Percentiles rank a stretch among this genome's conserved stretches.
Conservation (phyloP, 805 yeast species). For the Candida odintsovae region DNA sequence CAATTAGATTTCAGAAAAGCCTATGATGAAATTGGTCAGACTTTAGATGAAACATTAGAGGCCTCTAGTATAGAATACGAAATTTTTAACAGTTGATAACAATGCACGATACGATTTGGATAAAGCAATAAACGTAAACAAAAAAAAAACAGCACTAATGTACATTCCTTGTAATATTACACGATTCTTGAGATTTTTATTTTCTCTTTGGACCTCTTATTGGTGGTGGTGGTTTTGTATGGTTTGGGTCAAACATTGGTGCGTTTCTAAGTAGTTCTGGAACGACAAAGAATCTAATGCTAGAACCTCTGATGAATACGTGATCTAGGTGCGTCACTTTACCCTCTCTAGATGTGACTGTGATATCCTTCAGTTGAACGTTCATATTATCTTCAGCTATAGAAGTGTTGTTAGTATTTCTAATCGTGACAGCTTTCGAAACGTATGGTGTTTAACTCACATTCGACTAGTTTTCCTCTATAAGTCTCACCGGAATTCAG, state of each 20-base stretch:
- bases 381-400: constrained; percentile 85
- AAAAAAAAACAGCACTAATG: too few species aligned
- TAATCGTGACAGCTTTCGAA: background rate
- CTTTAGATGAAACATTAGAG: constrained; percentile 12
- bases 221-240: constrained; percentile 65
- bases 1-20: constrained; percentile 7
- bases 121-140: too few species aligned
- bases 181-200: constrained; percentile 2
- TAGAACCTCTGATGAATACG: constrained; percentile 89
- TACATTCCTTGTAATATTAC: background rate
- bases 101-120: background rate
- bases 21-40: constrained; percentile 11
- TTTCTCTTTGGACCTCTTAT: constrained; percentile 52
- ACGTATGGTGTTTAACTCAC: constrained; percentile 27
- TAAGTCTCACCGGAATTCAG: constrained; percentile 81
- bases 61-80: constrained; percentile 19
- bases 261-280: constrained; percentile 89
- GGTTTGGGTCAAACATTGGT: constrained; percentile 69
- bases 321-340: constrained; percentile 70
- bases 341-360: constrained; percentile 74
- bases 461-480: constrained; percentile 79
- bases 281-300: constrained; percentile 73
- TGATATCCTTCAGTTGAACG: constrained; percentile 75
- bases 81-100: constrained; percentile 12
- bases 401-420: background rate